These are phyloP conservation scores for Aureobasidium zeae DNA, from an alignment of 2,329 filamentous ascomycete genomes.

Conservation along the genomic window DNA sequence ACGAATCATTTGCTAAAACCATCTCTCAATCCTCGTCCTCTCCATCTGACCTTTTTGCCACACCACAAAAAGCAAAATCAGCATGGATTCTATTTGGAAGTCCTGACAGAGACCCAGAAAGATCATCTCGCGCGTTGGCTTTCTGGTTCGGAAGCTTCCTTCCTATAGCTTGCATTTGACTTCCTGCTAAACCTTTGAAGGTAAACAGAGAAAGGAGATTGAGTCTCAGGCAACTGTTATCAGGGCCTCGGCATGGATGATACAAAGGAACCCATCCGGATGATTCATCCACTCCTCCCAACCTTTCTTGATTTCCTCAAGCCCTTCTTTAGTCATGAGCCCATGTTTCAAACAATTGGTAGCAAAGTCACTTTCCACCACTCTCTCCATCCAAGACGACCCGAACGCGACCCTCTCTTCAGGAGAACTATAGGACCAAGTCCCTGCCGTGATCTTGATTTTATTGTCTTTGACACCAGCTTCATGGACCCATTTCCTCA, in stretches of 20 bases:
- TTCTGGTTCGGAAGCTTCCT: no score
- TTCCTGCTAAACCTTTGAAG: no score
- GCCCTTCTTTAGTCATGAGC: constrained; percentile 30
- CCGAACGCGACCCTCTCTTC: constrained; percentile 34
- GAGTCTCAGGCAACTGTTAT: no score
- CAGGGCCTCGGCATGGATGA: constrained; percentile 35
- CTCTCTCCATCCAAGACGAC: constrained; percentile 20
- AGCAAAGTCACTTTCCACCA: constrained; percentile 23
- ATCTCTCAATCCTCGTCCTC: no score
- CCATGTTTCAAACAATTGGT: constrained; percentile 31
- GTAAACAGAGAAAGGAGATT: no score
- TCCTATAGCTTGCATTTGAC: no score
- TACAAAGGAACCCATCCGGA: constrained; percentile 35
- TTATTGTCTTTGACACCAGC: constrained; percentile 21
- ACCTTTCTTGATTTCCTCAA: constrained; percentile 32
- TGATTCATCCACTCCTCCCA: constrained; percentile 34
- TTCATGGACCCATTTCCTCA: constrained; percentile 21
- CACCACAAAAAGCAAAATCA: no score
- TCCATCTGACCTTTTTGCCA: no score
- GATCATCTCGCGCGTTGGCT: no score
- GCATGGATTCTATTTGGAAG: no score
- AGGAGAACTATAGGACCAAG: constrained; percentile 35
- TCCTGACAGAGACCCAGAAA: no score
- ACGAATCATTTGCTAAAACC: no score
- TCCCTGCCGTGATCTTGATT: constrained; percentile 33